A percentile compares a stretch with the other conserved stretches of the same genome.
Evolutionary conservation across 495 filamentous ascomycete genomes (phyloP).

Genomic region (Xylaria longipes): DNA sequence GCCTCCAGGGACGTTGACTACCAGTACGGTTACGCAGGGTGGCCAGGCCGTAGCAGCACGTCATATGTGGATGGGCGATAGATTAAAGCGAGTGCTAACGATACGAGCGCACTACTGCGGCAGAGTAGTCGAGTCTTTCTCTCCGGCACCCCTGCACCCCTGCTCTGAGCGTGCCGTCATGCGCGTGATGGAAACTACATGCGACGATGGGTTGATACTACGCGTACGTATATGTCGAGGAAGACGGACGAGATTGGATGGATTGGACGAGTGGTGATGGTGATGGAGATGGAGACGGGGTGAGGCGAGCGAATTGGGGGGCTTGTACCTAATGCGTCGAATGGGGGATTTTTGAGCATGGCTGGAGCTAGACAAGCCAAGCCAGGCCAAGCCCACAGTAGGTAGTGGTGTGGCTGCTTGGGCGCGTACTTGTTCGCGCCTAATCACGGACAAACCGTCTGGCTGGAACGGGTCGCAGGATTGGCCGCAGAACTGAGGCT

Average conservation of each 20-base stretch:
- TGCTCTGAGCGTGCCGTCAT: constrained; percentile 6
- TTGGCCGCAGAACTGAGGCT: constrained; percentile 28
- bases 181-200: constrained; percentile 21
- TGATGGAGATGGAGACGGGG: constrained; percentile 7
- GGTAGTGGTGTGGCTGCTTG: not conserved
- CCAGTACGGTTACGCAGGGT: not conserved
- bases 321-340: constrained; percentile 2
- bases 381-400: not conserved
- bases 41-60: constrained; percentile 10
- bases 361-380: not conserved
- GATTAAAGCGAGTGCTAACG: not conserved
- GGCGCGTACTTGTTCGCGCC: constrained; percentile 14
- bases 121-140: not conserved
- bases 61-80: constrained; percentile 4
- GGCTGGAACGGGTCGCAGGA: constrained; percentile 29
- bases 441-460: constrained; percentile 29
- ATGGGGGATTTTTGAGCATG: not conserved
- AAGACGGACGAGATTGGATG: constrained; percentile 11
- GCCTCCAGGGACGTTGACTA: not conserved
- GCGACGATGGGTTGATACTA: not conserved
- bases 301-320: constrained; percentile 1
- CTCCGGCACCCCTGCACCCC: constrained; percentile 1
- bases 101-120: constrained; percentile 13
- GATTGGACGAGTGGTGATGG: not conserved
- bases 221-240: too few species aligned